A percentile compares a stretch with the other conserved stretches of the same genome.
phyloP scores from a whole-genome alignment of 2,329 filamentous ascomycete genomes.

The Verticillium dahliae region DNA sequence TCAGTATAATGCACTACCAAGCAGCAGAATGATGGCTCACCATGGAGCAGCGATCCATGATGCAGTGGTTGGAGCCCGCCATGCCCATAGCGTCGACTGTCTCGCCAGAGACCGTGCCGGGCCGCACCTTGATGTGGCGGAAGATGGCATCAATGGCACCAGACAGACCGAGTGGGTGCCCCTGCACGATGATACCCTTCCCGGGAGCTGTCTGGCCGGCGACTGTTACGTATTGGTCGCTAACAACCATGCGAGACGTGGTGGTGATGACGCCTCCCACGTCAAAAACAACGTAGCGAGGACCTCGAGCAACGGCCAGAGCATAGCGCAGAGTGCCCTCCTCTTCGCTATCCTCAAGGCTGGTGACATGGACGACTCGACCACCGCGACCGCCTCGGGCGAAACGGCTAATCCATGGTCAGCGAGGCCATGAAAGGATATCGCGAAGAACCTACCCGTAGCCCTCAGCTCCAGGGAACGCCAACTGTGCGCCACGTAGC shows the following conservation, averaged over 20 bases:
- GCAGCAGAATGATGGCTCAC: background rate
- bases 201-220: slow-evolving; percentile 43
- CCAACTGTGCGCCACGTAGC: slow-evolving; percentile 23
- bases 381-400: slow-evolving; percentile 27
- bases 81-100: slow-evolving; percentile 27
- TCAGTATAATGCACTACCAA: background rate
- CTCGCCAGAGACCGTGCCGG: slow-evolving; percentile 20
- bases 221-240: slow-evolving; percentile 34
- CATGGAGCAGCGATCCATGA: slow-evolving; percentile 26
- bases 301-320: slow-evolving; percentile 28
- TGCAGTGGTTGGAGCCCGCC: slow-evolving; percentile 24
- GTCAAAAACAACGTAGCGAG: slow-evolving; percentile 39
- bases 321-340: slow-evolving; percentile 27
- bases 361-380: slow-evolving; percentile 27
- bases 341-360: slow-evolving; percentile 21
- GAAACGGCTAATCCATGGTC: slow-evolving; percentile 13
- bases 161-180: slow-evolving; percentile 21
- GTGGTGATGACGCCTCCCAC: slow-evolving; percentile 41
- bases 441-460: slow-evolving; percentile 16
- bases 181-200: slow-evolving; percentile 26
- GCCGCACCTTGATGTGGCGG: slow-evolving; percentile 18
- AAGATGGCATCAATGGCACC: slow-evolving; percentile 21
- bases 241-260: slow-evolving; percentile 34
- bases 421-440: background rate
- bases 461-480: slow-evolving; percentile 30